Evolutionary conservation across 176 grass and related monocot species (phyloP).

Genomic region (Puya raimondii): DNA sequence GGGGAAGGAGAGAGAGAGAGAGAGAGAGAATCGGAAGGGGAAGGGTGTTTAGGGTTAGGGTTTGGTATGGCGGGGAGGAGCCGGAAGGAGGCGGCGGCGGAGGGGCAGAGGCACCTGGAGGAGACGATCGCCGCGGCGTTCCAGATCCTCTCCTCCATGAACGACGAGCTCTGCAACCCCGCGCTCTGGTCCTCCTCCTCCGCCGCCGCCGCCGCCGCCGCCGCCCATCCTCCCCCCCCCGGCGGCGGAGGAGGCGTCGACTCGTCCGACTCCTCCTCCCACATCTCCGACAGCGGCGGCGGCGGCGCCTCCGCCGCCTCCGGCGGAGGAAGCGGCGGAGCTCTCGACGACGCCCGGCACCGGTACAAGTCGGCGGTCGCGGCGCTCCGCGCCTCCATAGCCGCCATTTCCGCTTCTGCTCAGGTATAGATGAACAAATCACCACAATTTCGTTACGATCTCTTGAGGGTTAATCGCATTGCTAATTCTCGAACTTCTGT

Average conservation of each 20-base stretch:
- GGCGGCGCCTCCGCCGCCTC: slow-evolving; percentile 21
- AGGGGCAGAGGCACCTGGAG: slow-evolving; percentile 83
- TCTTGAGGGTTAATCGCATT: background rate
- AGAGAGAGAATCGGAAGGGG: background rate
- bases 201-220: slow-evolving; percentile 11
- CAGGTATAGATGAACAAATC: slow-evolving; percentile 26
- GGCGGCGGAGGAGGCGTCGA: slow-evolving; percentile 25
- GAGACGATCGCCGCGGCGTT: slow-evolving; percentile 79
- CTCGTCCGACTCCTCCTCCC: slow-evolving; percentile 13
- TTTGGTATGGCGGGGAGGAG: slow-evolving; percentile 31
- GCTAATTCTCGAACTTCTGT: background rate
- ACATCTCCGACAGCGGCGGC: background rate
- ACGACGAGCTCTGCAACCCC: slow-evolving; percentile 98
- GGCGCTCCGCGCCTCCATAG: slow-evolving; percentile 51
- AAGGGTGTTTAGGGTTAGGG: slow-evolving; percentile 30
- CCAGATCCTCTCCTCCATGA: slow-evolving; percentile 98
- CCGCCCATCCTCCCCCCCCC: slow-evolving; percentile 19
- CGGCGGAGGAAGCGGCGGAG: slow-evolving; percentile 48
- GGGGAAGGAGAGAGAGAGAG: background rate
- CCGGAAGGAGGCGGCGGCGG: slow-evolving; percentile 57
- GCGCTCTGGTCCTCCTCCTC: slow-evolving; percentile 76
- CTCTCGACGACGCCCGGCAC: slow-evolving; percentile 81
- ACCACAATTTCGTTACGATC: background rate
- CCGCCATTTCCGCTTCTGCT: slow-evolving; percentile 43
- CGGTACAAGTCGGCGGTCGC: slow-evolving; percentile 71